These are phyloP conservation scores for Monosporascus sp. DNA, from an alignment of 2,329 filamentous ascomycete species.

Conservation along the genomic window DNA sequence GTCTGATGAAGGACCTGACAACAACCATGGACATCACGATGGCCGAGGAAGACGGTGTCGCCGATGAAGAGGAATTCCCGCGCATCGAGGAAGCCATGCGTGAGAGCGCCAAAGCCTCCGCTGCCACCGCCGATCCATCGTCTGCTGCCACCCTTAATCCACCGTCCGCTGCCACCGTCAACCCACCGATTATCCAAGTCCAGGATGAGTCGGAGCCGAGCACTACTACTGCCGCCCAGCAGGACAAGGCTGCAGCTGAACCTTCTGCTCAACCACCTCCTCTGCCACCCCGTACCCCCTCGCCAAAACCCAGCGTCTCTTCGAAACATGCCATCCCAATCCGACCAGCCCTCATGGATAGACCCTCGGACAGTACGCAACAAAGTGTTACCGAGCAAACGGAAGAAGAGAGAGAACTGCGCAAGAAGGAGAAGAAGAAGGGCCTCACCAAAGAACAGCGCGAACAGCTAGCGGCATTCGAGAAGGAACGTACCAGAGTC, in stretches of 20 bases:
- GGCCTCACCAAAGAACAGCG: conserved; percentile 84
- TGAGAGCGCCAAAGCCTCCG: conserved; percentile 43
- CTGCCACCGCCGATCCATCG: conserved; percentile 8
- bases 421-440: conserved; percentile 81
- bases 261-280: conserved; percentile 21
- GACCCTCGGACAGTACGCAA: conserved; percentile 70
- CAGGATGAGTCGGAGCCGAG: conserved; percentile 24
- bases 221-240: conserved; percentile 24
- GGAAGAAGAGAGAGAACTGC: conserved; percentile 68
- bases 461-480: conserved; percentile 83
- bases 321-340: conserved; percentile 56
- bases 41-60: conserved; percentile 65
- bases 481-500: conserved; percentile 75
- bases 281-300: conserved; percentile 29
- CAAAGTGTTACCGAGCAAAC: conserved; percentile 52
- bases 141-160: conserved; percentile 7
- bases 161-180: conserved; percentile 8
- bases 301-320: conserved; percentile 34
- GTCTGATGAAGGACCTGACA: conserved; percentile 95
- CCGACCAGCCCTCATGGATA: conserved; percentile 83
- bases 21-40: conserved; percentile 98
- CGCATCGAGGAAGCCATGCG: conserved; percentile 51
- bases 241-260: conserved; percentile 18
- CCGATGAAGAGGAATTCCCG: conserved; percentile 47
- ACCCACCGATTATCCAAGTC: conserved; percentile 18